These are phyloP conservation scores for Hericium erinaceus DNA, from an alignment of 768 basidiomycete species.

Conservation along the genomic window DNA sequence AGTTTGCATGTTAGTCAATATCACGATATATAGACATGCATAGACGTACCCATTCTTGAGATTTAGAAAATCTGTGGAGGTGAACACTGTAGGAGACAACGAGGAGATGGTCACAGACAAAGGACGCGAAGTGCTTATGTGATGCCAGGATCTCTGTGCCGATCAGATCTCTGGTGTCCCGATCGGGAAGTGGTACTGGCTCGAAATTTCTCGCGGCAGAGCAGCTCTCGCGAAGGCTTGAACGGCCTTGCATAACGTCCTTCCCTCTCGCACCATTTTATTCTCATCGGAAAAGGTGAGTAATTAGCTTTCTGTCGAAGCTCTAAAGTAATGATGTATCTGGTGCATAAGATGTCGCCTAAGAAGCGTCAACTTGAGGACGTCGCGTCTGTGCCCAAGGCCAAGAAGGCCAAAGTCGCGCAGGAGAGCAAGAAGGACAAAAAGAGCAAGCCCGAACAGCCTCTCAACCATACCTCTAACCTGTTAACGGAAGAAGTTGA, in stretches of 20 bases:
- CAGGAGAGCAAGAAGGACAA: constrained; percentile 15
- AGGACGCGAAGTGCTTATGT: no score
- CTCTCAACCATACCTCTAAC: constrained; percentile 27
- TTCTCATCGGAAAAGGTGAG: no score
- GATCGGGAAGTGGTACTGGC: not conserved
- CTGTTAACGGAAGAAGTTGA: constrained; percentile 65
- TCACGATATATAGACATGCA: no score
- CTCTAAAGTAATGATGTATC: no score
- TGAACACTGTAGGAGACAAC: no score
- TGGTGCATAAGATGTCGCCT: constrained; percentile 27
- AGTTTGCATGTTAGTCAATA: not conserved
- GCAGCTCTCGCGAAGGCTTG: no score
- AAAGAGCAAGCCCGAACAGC: constrained; percentile 19
- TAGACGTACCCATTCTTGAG: constrained; percentile 10
- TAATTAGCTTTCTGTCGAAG: no score
- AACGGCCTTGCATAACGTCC: no score
- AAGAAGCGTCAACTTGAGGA: constrained; percentile 61
- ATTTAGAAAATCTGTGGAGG: no score
- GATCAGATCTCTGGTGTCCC: not conserved
- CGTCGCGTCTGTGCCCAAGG: constrained; percentile 32
- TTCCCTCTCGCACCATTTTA: no score
- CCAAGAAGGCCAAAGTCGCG: constrained; percentile 52
- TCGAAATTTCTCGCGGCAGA: not conserved
- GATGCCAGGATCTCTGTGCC: no score
- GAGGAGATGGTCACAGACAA: no score